Evolutionary conservation across 495 filamentous ascomycete species (phyloP).

Genomic region (Rostrohypoxylon terebratum): DNA sequence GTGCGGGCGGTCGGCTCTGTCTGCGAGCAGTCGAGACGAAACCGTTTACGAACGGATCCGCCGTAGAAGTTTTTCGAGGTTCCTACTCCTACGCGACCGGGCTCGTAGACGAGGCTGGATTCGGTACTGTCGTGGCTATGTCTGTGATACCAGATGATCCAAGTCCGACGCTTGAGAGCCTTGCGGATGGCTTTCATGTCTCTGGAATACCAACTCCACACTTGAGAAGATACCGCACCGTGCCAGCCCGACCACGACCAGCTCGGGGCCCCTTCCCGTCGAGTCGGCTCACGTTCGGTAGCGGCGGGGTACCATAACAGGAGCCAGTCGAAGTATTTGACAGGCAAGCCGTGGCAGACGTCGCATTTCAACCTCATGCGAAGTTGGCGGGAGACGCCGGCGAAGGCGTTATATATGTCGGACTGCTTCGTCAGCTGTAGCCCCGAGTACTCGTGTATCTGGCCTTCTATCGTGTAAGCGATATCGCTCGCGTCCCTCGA

Average conservation of each 20-base stretch:
- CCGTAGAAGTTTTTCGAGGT: not conserved
- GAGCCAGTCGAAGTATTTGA: not conserved
- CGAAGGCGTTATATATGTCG: not conserved
- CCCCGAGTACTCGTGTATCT: not conserved
- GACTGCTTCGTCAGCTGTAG: not conserved
- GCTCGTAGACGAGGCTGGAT: not conserved
- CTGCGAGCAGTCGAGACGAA: not conserved
- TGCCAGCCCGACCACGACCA: not conserved
- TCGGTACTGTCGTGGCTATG: not conserved
- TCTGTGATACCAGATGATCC: not conserved
- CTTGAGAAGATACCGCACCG: not conserved
- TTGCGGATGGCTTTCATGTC: not conserved
- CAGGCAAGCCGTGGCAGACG: not conserved
- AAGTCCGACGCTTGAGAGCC: not conserved
- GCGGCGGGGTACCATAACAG: not conserved
- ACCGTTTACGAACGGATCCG: not conserved
- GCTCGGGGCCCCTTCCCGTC: not conserved
- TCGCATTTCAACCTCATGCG: not conserved
- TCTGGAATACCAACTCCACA: not conserved
- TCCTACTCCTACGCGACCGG: not conserved
- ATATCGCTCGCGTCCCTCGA: not conserved
- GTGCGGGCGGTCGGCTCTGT: not conserved
- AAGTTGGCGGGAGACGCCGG: not conserved
- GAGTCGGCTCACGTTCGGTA: not conserved
- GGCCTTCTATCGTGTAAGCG: not conserved